Percentiles rank a stretch among this genome's conserved stretches.
These are phyloP conservation scores for Fusarium sp. DNA, from an alignment of 2,329 filamentous ascomycete genomes.

Conservation along the genomic window DNA sequence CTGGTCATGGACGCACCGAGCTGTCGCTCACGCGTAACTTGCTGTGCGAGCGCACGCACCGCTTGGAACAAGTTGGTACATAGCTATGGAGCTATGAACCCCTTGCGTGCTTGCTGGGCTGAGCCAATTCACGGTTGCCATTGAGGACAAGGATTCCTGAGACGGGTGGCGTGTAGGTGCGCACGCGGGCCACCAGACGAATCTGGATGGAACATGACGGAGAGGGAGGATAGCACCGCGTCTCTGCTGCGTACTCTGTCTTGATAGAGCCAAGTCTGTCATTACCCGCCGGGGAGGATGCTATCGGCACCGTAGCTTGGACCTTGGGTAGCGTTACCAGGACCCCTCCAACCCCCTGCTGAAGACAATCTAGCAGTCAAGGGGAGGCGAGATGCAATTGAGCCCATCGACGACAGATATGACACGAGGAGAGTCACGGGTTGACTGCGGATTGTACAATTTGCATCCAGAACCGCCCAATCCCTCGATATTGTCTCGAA, in stretches of 20 bases:
- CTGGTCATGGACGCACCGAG: conserved; percentile 2
- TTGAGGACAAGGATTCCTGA: background rate
- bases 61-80: background rate
- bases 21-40: conserved; percentile 6
- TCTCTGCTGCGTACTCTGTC: background rate
- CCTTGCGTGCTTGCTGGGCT: background rate
- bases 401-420: conserved; percentile 27
- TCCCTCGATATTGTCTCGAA: background rate
- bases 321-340: background rate
- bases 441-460: conserved; percentile 13
- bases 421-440: conserved; percentile 20
- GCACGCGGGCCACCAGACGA: background rate
- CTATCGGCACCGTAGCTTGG: background rate
- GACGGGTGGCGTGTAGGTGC: conserved; percentile 10
- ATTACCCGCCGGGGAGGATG: conserved; percentile 2
- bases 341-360: conserved; percentile 17
- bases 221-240: conserved; percentile 1
- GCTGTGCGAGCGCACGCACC: background rate
- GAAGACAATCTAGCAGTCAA: conserved; percentile 10
- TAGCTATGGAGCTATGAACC: background rate
- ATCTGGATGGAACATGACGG: background rate
- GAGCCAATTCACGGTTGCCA: background rate
- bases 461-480: conserved; percentile 7
- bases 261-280: background rate
- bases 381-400: conserved; percentile 38